Evolutionary conservation across 148 eudicot genomes (phyloP).

Genomic region (Rhododendron mucronatum): DNA sequence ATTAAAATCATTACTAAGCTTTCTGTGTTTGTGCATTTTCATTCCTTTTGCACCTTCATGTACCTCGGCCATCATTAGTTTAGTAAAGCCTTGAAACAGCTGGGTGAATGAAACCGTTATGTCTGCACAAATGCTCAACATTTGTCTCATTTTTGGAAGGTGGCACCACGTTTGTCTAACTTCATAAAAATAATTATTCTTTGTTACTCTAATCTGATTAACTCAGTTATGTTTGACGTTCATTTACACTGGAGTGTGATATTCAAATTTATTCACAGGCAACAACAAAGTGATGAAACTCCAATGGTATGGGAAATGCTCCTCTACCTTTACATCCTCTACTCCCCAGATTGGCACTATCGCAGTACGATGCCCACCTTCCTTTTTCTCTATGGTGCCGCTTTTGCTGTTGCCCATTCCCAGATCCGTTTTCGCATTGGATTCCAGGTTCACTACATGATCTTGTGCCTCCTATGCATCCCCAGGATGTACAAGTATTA

Average conservation of each 20-base stretch:
- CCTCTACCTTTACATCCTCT: slow-evolving; percentile 83
- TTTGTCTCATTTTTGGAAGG: background rate
- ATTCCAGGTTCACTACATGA: slow-evolving; percentile 62
- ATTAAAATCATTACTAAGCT: background rate
- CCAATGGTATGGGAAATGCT: slow-evolving; percentile 99
- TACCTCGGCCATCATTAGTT: background rate
- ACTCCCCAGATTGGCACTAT: slow-evolving; percentile 97
- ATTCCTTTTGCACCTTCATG: background rate
- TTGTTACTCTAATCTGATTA: background rate
- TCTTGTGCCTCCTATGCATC: slow-evolving; percentile 90
- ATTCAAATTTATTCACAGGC: slow-evolving; percentile 43
- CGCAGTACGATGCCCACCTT: slow-evolving; percentile 93
- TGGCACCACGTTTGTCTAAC: background rate
- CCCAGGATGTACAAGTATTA: slow-evolving; percentile 96
- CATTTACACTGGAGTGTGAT: background rate
- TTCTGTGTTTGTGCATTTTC: background rate
- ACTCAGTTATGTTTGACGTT: background rate
- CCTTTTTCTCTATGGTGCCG: slow-evolving; percentile 74
- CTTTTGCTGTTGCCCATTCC: slow-evolving; percentile 71
- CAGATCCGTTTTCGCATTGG: slow-evolving; percentile 51
- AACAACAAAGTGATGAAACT: slow-evolving; percentile 89
- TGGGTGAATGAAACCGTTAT: background rate
- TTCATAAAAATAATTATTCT: background rate
- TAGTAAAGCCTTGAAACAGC: background rate
- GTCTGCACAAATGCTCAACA: background rate